Percentiles rank a stretch among this genome's conserved stretches.
Conservation (phyloP, 1,139 yeast species). For the Candida mesenterica region DNA sequence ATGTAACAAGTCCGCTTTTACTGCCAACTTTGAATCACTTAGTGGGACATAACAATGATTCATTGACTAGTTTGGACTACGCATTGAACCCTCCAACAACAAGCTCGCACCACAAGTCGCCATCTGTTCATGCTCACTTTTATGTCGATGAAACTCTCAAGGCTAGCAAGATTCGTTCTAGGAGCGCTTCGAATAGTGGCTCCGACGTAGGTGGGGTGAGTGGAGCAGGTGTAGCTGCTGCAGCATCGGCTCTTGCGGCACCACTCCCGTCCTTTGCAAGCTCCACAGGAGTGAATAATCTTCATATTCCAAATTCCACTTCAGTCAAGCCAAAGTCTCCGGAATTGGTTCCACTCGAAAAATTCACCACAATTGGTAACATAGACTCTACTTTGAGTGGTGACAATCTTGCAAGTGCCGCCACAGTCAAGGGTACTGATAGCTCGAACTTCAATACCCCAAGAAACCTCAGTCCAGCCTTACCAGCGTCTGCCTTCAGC, state of each 20-base stretch:
- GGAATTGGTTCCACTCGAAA: slow-evolving; percentile 6
- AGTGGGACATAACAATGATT: slow-evolving; percentile 12
- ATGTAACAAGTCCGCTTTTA: slow-evolving; percentile 14
- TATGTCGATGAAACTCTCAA: slow-evolving; percentile 68
- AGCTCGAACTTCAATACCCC: neutral
- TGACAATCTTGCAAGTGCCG: neutral
- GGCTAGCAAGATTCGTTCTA: slow-evolving; percentile 42
- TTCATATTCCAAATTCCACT: slow-evolving; percentile 5
- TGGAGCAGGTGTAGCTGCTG: neutral
- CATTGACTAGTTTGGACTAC: slow-evolving; percentile 28
- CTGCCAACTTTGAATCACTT: slow-evolving; percentile 8
- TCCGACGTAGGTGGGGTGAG: slow-evolving; percentile 13
- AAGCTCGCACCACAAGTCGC: slow-evolving; percentile 49
- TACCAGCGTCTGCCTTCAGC: slow-evolving; percentile 3
- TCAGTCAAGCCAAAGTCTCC: slow-evolving; percentile 9
- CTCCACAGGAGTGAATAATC: slow-evolving; percentile 1
- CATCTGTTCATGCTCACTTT: slow-evolving; percentile 80
- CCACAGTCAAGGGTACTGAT: neutral
- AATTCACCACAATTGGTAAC: slow-evolving; percentile 5
- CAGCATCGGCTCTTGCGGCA: neutral
- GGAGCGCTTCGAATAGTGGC: slow-evolving; percentile 40
- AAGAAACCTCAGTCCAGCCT: slow-evolving; percentile 2
- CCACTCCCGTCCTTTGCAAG: neutral
- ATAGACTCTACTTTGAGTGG: slow-evolving; percentile 8
- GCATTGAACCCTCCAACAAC: slow-evolving; percentile 32